phyloP scores from a whole-genome alignment of 495 filamentous ascomycete species.

The Neurospora intermedia region DNA sequence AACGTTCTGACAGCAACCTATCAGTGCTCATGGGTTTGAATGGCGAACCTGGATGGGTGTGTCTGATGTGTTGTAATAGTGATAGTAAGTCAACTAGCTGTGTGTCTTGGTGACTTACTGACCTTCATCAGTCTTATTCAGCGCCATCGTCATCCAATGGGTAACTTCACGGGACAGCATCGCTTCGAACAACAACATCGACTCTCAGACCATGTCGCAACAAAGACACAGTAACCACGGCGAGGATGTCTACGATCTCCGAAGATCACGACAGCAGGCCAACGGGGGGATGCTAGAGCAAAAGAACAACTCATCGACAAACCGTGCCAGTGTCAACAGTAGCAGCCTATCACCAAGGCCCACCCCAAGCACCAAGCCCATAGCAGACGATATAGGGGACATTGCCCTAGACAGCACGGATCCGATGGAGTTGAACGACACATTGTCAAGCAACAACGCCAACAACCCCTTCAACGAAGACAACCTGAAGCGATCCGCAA shows the following conservation, averaged over 20 bases:
- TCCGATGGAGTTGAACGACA: neutral
- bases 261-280: neutral
- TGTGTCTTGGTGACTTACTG: neutral
- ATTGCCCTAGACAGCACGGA: conserved; percentile 7
- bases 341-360: conserved; percentile 5
- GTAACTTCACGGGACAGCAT: conserved; percentile 38
- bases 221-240: conserved; percentile 1
- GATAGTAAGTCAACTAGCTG: conserved; percentile 28
- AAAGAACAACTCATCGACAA: neutral
- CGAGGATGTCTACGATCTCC: conserved; percentile 9
- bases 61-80: conserved; percentile 45
- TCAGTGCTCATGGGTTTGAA: conserved; percentile 38
- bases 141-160: conserved; percentile 43
- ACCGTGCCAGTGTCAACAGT: conserved; percentile 4
- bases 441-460: conserved; percentile 3
- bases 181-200: conserved; percentile 1
- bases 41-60: conserved; percentile 47
- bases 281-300: neutral
- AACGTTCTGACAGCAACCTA: conserved; percentile 30
- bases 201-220: conserved; percentile 10
- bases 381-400: conserved; percentile 13
- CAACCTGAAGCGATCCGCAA: neutral
- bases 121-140: conserved; percentile 35
- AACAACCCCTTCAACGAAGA: conserved; percentile 7
- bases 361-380: conserved; percentile 12